Evolutionary conservation across 345 rosid species (phyloP).

Genomic region (Dipteronia dyeriana): DNA sequence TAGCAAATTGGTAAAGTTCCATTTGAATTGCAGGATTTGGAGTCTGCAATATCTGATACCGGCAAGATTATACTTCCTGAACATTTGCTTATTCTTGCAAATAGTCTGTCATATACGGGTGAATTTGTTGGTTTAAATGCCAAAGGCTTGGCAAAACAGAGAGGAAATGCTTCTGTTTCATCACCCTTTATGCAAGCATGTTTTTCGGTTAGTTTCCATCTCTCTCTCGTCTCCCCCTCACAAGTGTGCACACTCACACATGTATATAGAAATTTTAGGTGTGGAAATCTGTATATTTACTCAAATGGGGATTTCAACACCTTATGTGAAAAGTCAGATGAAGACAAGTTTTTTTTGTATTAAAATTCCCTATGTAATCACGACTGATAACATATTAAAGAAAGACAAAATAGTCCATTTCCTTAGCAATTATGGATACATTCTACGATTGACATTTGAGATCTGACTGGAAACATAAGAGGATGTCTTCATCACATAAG

Average conservation of each 20-base stretch:
- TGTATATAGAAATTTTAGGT: not conserved
- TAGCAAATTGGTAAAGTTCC: not conserved
- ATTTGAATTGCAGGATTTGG: slow-evolving; percentile 55
- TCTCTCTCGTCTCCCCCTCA: too few species aligned
- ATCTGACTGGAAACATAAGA: too few species aligned
- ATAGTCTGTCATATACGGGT: slow-evolving; percentile 72
- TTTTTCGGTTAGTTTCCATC: slow-evolving; percentile 68
- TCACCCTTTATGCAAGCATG: slow-evolving; percentile 90
- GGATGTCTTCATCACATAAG: too few species aligned
- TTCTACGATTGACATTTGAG: too few species aligned
- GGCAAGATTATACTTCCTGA: slow-evolving; percentile 72
- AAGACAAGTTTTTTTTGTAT: too few species aligned
- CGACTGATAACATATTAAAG: not conserved
- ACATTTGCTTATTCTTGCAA: slow-evolving; percentile 71
- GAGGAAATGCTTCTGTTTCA: slow-evolving; percentile 54
- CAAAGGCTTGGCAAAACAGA: slow-evolving; percentile 67
- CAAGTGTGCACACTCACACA: not conserved
- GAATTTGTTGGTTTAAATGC: slow-evolving; percentile 85
- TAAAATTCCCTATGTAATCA: not conserved
- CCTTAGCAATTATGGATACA: too few species aligned
- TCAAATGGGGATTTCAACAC: not conserved
- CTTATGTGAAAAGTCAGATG: not conserved
- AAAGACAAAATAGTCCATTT: too few species aligned
- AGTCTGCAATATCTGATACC: slow-evolving; percentile 74
- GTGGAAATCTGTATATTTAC: not conserved